Percentiles rank a stretch among this genome's conserved stretches.
phyloP scores from a whole-genome alignment of 352 stramenopile species.

The Globisporangium takayamanum region DNA sequence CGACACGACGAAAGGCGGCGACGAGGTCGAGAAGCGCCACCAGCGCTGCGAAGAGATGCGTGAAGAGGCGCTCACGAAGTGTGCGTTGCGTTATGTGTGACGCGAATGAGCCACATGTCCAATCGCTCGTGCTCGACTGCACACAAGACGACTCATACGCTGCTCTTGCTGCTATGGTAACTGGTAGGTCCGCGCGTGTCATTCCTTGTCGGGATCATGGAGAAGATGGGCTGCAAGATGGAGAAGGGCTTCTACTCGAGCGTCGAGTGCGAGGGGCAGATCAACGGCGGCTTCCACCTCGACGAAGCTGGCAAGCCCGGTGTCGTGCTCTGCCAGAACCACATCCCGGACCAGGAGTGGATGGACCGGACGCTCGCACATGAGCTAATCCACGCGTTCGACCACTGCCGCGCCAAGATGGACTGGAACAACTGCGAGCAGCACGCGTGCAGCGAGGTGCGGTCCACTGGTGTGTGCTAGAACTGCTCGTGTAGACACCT shows the following conservation, averaged over 20 bases:
- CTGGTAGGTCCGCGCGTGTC: slow-evolving; percentile 59
- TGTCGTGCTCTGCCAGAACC: slow-evolving; percentile 87
- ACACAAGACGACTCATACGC: neutral
- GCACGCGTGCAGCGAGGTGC: slow-evolving; percentile 89
- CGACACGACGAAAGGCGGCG: slow-evolving; percentile 25
- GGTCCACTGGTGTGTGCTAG: slow-evolving; percentile 1
- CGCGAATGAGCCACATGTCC: neutral
- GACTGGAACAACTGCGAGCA: slow-evolving; percentile 92
- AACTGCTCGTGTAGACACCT: neutral
- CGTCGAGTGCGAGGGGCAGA: slow-evolving; percentile 76
- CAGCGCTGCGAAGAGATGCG: slow-evolving; percentile 63
- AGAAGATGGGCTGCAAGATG: slow-evolving; percentile 83
- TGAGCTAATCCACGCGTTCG: slow-evolving; percentile 92
- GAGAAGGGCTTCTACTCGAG: slow-evolving; percentile 69
- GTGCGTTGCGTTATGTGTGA: slow-evolving; percentile 21
- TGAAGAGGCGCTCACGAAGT: slow-evolving; percentile 59
- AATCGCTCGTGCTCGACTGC: neutral
- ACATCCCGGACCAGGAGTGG: slow-evolving; percentile 87
- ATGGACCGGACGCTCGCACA: slow-evolving; percentile 91
- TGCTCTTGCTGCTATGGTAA: neutral
- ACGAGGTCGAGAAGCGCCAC: slow-evolving; percentile 35
- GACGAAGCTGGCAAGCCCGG: slow-evolving; percentile 67
- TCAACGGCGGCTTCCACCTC: slow-evolving; percentile 83
- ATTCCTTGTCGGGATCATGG: slow-evolving; percentile 80
- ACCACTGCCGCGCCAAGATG: slow-evolving; percentile 90